Conservation (phyloP, 768 basidiomycete species). For the Amanita rubescens region DNA sequence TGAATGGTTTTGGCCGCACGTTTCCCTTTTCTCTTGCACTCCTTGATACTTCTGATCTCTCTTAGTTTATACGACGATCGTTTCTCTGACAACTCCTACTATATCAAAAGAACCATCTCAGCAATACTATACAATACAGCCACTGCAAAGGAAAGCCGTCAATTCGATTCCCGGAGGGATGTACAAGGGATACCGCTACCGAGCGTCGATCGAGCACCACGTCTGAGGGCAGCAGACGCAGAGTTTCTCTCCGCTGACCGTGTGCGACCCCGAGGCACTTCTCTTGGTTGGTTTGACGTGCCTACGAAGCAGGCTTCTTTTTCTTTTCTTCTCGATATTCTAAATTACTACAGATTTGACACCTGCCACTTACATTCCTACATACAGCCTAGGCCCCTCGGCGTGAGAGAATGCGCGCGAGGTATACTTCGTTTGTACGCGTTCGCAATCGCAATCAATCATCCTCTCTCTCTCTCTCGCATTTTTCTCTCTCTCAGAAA, state of each 20-base stretch:
- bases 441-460: not conserved
- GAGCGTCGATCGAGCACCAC: not conserved
- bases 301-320: not conserved
- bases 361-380: not conserved
- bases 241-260: not conserved
- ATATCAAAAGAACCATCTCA: too few species aligned
- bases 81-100: too few species aligned
- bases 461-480: not conserved
- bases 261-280: not conserved
- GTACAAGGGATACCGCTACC: not conserved
- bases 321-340: not conserved
- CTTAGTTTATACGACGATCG: too few species aligned
- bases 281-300: not conserved
- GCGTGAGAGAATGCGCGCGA: not conserved
- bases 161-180: not conserved
- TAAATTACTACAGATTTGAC: not conserved
- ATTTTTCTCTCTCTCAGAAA: not conserved
- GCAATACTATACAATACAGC: too few species aligned
- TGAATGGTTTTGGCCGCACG: too few species aligned
- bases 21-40: too few species aligned
- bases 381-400: not conserved
- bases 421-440: not conserved
- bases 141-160: not conserved
- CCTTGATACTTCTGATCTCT: too few species aligned
- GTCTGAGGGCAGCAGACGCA: not conserved